These are phyloP conservation scores for Onygena corvina DNA, from an alignment of 2,329 filamentous ascomycete species.

Conservation along the genomic window DNA sequence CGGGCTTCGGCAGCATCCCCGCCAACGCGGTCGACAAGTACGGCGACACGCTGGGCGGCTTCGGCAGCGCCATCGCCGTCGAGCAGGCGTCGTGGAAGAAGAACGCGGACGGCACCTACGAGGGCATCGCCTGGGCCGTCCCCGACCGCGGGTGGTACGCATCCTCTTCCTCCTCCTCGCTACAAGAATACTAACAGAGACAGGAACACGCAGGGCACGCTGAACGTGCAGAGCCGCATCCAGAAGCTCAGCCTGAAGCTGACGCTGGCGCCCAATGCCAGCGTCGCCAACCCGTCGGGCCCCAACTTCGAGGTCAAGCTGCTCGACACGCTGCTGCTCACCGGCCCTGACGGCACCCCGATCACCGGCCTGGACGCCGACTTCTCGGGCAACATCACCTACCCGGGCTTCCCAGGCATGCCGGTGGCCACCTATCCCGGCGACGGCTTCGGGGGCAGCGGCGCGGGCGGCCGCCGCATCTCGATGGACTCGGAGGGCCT, in stretches of 20 bases:
- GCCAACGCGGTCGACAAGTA: slow-evolving; percentile 51
- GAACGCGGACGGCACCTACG: slow-evolving; percentile 41
- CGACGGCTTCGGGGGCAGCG: slow-evolving; percentile 54
- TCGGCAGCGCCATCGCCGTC: slow-evolving; percentile 55
- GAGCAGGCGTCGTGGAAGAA: slow-evolving; percentile 49
- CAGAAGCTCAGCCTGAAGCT: slow-evolving; percentile 56
- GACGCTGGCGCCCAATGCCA: slow-evolving; percentile 42
- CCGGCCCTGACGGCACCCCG: slow-evolving; percentile 49
- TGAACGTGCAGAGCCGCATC: slow-evolving; percentile 55
- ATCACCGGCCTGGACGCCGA: slow-evolving; percentile 54
- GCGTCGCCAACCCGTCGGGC: slow-evolving; percentile 40
- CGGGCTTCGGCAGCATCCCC: slow-evolving; percentile 52
- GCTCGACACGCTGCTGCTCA: slow-evolving; percentile 52
- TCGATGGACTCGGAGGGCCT: slow-evolving; percentile 56
- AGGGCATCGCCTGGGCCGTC: slow-evolving; percentile 50
- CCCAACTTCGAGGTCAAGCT: slow-evolving; percentile 54
- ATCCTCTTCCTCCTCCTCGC: not conserved
- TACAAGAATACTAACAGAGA: not conserved
- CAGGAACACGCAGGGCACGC: slow-evolving; percentile 57
- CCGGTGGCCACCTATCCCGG: slow-evolving; percentile 53
- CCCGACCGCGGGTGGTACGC: slow-evolving; percentile 56
- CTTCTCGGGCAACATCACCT: slow-evolving; percentile 41
- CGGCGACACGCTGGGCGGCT: slow-evolving; percentile 56
- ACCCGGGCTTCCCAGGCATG: slow-evolving; percentile 48
- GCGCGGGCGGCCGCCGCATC: slow-evolving; percentile 48